Conservation (phyloP, 257 asterid species). For the Solanum chaucha region DNA sequence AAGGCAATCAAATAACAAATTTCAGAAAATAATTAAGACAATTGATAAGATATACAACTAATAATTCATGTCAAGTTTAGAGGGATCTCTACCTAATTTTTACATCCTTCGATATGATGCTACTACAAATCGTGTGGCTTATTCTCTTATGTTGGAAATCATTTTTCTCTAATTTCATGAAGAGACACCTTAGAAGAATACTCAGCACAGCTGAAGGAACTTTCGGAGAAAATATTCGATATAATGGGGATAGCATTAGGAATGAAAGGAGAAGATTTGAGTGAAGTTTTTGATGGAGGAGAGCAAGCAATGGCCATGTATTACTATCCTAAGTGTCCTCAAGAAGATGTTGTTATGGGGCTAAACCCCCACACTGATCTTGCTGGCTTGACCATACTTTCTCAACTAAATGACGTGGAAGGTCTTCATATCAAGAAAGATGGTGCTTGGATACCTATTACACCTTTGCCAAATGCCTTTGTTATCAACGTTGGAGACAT, state of each 20-base stretch:
- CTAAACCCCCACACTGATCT: slow-evolving; percentile 4
- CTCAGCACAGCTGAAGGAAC: neutral
- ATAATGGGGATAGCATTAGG: neutral
- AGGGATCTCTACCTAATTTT: neutral
- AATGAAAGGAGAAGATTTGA: neutral
- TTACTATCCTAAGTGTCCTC: slow-evolving; percentile 1
- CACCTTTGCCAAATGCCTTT: slow-evolving; percentile 4
- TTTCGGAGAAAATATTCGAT: neutral
- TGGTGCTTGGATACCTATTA: neutral
- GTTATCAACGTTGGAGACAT: slow-evolving; percentile 1
- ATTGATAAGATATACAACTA: too few relatives aligned
- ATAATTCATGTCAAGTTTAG: neutral
- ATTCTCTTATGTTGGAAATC: neutral
- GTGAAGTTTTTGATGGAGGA: neutral
- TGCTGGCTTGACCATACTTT: slow-evolving; percentile 4
- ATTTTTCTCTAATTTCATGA: neutral
- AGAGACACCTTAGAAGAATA: neutral
- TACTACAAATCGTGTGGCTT: neutral
- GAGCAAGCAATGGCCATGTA: neutral
- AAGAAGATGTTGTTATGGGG: neutral
- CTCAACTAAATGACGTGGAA: neutral
- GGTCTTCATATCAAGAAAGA: slow-evolving; percentile 6
- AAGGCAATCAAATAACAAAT: too few relatives aligned
- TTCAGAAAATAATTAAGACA: neutral
- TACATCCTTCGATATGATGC: too few relatives aligned